Conservation (phyloP, 495 filamentous ascomycete species). For the Xylaria curta region DNA sequence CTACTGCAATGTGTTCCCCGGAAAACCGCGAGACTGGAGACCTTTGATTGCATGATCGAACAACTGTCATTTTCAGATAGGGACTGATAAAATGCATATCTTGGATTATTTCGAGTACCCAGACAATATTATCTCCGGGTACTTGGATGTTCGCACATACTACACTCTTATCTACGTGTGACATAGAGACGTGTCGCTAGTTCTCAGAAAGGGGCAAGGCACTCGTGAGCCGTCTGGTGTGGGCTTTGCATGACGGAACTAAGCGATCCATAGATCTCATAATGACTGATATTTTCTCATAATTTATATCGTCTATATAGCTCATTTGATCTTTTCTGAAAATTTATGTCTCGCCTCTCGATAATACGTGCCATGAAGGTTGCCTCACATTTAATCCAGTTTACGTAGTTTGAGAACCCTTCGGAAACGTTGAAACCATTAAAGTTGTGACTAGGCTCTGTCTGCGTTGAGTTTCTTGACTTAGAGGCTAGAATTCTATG, state of each 20-base stretch:
- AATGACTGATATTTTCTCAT: not conserved
- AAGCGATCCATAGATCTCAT: not conserved
- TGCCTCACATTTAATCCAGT: not conserved
- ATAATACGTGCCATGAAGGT: not conserved
- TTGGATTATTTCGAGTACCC: not conserved
- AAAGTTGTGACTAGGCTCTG: too few relatives aligned
- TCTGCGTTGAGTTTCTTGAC: not conserved
- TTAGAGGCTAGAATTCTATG: not conserved
- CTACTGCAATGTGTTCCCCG: conserved; percentile 4
- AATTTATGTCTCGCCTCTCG: not conserved
- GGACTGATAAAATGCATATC: not conserved
- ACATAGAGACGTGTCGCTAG: not conserved
- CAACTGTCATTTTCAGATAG: not conserved
- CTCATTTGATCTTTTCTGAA: not conserved
- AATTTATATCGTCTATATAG: not conserved
- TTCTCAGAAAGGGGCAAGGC: not conserved
- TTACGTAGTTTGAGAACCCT: too few relatives aligned
- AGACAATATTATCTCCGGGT: not conserved
- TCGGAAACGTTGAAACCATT: too few relatives aligned
- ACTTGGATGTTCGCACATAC: not conserved
- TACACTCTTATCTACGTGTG: not conserved
- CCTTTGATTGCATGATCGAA: conserved; percentile 1
- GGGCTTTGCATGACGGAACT: not conserved
- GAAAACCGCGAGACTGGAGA: conserved; percentile 12
- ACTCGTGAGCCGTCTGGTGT: not conserved